Conservation (phyloP, 768 basidiomycete species). For the Fibroporia radiculosa region DNA sequence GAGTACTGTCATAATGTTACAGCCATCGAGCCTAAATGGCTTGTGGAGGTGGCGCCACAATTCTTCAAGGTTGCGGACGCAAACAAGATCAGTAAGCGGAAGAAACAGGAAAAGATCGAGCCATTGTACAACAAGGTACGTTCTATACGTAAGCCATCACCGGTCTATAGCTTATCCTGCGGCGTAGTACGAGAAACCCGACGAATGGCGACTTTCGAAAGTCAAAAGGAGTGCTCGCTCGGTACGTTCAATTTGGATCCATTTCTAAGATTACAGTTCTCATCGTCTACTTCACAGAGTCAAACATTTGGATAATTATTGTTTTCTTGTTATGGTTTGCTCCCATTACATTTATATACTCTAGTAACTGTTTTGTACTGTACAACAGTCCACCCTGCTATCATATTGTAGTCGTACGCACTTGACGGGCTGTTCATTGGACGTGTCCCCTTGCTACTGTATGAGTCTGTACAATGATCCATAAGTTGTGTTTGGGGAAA, state of each 20-base stretch:
- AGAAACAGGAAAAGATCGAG: slow-evolving; percentile 94
- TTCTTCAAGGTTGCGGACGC: slow-evolving; percentile 99
- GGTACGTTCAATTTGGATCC: too few species aligned
- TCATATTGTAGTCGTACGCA: too few species aligned
- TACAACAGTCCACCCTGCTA: too few species aligned
- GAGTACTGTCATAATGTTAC: slow-evolving; percentile 93
- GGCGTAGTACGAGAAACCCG: slow-evolving; percentile 72
- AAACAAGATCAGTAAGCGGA: slow-evolving; percentile 95
- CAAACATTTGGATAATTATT: slow-evolving; percentile 77
- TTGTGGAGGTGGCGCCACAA: slow-evolving; percentile 94
- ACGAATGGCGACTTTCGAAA: slow-evolving; percentile 92
- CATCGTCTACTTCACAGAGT: slow-evolving; percentile 32
- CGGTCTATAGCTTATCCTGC: slow-evolving; percentile 1
- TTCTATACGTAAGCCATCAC: neutral
- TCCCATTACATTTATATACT: slow-evolving; percentile 8
- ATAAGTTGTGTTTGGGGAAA: too few species aligned
- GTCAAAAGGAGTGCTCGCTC: slow-evolving; percentile 88
- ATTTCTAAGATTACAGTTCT: neutral
- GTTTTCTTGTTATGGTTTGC: slow-evolving; percentile 7
- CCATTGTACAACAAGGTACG: slow-evolving; percentile 82
- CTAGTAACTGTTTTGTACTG: slow-evolving; percentile 10
- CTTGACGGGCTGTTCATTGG: neutral
- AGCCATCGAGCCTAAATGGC: slow-evolving; percentile 96
- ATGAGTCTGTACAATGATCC: neutral
- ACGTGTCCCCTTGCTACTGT: neutral